Base-by-base conservation (phyloP, 345 rosid species). In the Nephelium lappaceum region DNA sequence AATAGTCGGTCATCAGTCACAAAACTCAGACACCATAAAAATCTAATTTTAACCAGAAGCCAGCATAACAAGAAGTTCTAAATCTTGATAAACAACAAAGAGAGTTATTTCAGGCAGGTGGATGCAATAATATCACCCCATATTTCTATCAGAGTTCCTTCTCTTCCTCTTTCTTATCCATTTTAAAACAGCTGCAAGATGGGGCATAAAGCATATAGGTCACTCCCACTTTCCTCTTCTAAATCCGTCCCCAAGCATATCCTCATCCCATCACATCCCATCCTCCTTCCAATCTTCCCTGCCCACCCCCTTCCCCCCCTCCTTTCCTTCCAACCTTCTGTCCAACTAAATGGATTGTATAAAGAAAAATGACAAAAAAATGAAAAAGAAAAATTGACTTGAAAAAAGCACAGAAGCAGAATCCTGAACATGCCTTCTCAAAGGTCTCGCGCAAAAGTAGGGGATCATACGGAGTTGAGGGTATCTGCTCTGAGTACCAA, bases 391-490 rank as follows among this genome's bases (percentile, higher is more conserved):
- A 23, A 15, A 39, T 21, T 3, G 11, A 19, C 31, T 36, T 55
- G 67, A 57, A 78, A 65, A 36, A 76, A 41, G 73, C 27, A n/a
- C 25, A 64, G 5, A 62, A 73, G 53, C 6, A 78, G 74, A 67
- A 51, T 70, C 47, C 69, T 69, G 60, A 75, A 71, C 77, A 75
- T 88, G 77, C 95, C 95, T 91, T 90, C 84, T 93, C 97, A 66
- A 91, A 91, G 69, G 89, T 86, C 74, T 76, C 63, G 27, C 95
- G 89, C 78, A 91, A 73, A 45, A 78, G 71, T 66, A 81, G 70
- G 67, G 93, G 86, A 81, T 93, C 90, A 83, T 89, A 93, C 18
- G 90, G 92, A 51, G 81, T 75, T 80, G 94, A 91, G 77, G 97
- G 97, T 71, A 91, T 89, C 76, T 83, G 73, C 83, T 93, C 95